Evolutionary conservation across 805 yeast genomes (phyloP), one percentile per base, ranked within the genome.

Genomic region (Candida chilensis): DNA sequence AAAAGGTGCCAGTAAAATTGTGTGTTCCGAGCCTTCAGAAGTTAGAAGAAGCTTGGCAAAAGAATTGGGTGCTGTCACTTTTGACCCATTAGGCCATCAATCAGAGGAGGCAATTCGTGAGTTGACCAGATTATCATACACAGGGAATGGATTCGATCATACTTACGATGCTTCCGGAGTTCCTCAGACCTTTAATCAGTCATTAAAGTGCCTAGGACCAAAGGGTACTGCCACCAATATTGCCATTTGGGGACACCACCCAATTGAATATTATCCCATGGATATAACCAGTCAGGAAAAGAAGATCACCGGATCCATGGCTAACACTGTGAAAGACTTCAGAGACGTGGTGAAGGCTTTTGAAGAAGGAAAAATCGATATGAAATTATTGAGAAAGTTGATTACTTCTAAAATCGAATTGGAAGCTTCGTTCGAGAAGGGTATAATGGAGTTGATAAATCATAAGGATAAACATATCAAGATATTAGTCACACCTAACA

Each of bases 161-260:
- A 47, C 72, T 2, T 73, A 58, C 43, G 79, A 73, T 41, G 68
- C 75, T 40, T 67, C 76, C 2, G 79, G 79, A 14, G 50, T 73
- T 7, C 67, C 62, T 31, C 60, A 64, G 6, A 76, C 82, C 9
- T 64, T 70, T 32, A 60, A 60, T 28, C 60, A 77, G 4, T 70
- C 73, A 3, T 45, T 77, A 22, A 56, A 54, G 22, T 71, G 73
- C 4, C 50, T 73, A 6, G 54, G 65, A 1, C 65, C 71, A 5
- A 62, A 70, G 37, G 84, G 84, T 27, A 56, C 60, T 2, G 69
- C 75, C n/a, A 71, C 73, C 18, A 77, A 76, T 47, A 67, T 77
- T 32, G 84, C 84, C 4, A 70, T 78, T 27, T 77, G 81, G 80
- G 74, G 77, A 14, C 60, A 64, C 27, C 54, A 61, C 21, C 64